A percentile compares a stretch with the other conserved stretches of the same genome.
Evolutionary conservation across 202 grass and related monocot species (phyloP).

Genomic region (Carex arenaria): DNA sequence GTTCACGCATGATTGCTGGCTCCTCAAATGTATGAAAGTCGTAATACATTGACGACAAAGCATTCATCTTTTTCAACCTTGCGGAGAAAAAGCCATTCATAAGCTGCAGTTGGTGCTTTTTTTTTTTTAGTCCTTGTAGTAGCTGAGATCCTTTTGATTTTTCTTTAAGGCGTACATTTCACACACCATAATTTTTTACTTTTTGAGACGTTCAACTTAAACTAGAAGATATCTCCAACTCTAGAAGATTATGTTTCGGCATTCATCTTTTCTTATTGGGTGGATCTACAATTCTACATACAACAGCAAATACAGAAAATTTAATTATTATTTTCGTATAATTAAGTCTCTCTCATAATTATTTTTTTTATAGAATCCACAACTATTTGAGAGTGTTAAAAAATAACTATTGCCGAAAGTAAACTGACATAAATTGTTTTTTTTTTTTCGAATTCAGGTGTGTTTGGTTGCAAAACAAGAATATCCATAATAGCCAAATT

Average conservation of each 20-base stretch:
- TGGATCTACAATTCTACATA: too few species aligned
- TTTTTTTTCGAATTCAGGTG: too few species aligned
- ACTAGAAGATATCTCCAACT: neutral
- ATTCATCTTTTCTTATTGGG: too few species aligned
- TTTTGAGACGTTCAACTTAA: neutral
- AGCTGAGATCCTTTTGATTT: neutral
- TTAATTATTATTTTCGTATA: too few species aligned
- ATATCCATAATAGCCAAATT: too few species aligned
- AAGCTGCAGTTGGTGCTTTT: neutral
- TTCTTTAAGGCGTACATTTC: neutral
- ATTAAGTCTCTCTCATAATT: too few species aligned
- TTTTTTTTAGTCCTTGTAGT: neutral
- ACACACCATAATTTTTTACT: neutral
- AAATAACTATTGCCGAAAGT: too few species aligned
- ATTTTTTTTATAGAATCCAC: too few species aligned
- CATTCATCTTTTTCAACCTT: constrained; percentile 2
- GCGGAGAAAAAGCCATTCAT: neutral
- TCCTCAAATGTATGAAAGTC: neutral
- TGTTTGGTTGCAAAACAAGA: too few species aligned
- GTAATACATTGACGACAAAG: neutral
- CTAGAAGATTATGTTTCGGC: neutral
- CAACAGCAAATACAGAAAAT: too few species aligned
- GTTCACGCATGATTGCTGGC: neutral
- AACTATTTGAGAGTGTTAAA: too few species aligned
- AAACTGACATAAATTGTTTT: too few species aligned